Percentiles rank a stretch among this genome's conserved stretches.
Evolutionary conservation across 768 basidiomycete species (phyloP).

Genomic region (Mycena latifolia): DNA sequence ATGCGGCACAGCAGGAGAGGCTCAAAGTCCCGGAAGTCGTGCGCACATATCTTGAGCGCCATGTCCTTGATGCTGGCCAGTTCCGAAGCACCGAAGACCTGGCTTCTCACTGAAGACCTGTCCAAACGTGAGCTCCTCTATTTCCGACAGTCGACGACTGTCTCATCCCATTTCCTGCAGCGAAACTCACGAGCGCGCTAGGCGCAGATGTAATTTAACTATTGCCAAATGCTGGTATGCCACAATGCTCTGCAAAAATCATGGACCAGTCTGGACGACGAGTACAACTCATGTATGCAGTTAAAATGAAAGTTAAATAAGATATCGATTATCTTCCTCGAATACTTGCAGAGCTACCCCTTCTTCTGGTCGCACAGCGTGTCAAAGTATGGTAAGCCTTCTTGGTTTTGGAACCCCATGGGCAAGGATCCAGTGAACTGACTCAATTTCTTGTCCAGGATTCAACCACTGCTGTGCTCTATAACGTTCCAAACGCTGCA

Average conservation of each 20-base stretch:
- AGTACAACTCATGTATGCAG: too few relatives aligned
- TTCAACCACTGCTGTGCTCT: too few relatives aligned
- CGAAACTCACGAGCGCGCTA: neutral
- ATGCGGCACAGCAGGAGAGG: conserved; percentile 15
- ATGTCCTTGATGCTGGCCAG: conserved; percentile 23
- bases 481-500: too few relatives aligned
- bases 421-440: too few relatives aligned
- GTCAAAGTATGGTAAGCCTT: too few relatives aligned
- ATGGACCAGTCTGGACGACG: neutral
- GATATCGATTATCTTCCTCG: too few relatives aligned
- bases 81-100: conserved; percentile 17
- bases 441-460: too few relatives aligned
- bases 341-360: too few relatives aligned
- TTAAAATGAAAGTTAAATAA: too few relatives aligned
- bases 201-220: conserved; percentile 4
- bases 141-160: neutral
- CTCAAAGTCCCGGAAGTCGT: conserved; percentile 31
- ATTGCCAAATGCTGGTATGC: neutral
- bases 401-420: too few relatives aligned
- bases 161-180: neutral
- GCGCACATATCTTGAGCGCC: conserved; percentile 30
- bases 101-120: neutral
- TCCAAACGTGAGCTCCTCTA: neutral
- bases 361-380: too few relatives aligned
- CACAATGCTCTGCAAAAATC: neutral